phyloP scores from a whole-genome alignment of 305 asterid species.

The Solanum chacoense region DNA sequence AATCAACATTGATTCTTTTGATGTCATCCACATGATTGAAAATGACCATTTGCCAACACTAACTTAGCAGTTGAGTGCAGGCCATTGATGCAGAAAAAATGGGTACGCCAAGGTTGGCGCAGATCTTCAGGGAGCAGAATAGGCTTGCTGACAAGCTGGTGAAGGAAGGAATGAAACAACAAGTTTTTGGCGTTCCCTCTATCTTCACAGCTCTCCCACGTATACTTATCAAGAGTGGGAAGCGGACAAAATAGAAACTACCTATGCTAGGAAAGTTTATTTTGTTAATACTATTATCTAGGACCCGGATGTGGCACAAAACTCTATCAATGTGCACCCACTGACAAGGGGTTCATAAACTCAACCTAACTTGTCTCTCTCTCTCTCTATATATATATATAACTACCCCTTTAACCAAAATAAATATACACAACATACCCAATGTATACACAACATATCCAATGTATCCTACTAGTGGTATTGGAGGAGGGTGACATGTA shows the following conservation, averaged over 20 bases:
- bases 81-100: not conserved
- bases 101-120: not conserved
- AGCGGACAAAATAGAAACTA: not conserved
- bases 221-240: not conserved
- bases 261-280: not conserved
- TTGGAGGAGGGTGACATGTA: not conserved
- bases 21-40: not conserved
- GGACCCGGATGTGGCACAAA: not conserved
- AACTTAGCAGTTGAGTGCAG: not conserved
- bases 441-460: not conserved
- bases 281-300: not conserved
- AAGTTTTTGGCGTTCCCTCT: not conserved
- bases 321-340: not conserved
- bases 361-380: not conserved
- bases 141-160: not conserved
- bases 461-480: not conserved
- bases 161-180: not conserved
- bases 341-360: not conserved
- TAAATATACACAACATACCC: not conserved
- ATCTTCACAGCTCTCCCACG: not conserved
- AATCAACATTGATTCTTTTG: not conserved
- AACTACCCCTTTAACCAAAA: not conserved
- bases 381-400: too few species aligned
- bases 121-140: not conserved
- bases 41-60: not conserved